A percentile compares a stretch with the other conserved stretches of the same genome.
Conservation (phyloP, 2,329 filamentous ascomycete genomes). For the Bertia moriformis region DNA sequence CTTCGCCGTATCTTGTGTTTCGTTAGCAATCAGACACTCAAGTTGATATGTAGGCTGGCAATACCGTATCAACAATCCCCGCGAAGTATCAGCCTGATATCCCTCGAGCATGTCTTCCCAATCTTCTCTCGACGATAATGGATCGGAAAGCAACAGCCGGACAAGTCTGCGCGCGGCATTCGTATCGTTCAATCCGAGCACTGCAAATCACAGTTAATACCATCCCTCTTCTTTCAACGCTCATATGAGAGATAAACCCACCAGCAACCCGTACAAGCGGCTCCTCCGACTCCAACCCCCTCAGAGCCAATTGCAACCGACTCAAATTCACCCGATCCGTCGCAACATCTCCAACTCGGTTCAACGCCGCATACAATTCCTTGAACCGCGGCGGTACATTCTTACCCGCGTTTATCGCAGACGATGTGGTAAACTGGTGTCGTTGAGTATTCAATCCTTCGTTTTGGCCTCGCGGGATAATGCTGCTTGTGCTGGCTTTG, state of each 20-base stretch:
- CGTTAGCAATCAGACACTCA: slow-evolving; percentile 7
- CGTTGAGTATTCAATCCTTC: slow-evolving; percentile 5
- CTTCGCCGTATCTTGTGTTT: slow-evolving; percentile 43
- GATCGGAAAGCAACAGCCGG: slow-evolving; percentile 32
- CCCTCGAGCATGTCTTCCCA: slow-evolving; percentile 27
- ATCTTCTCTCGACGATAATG: slow-evolving; percentile 18
- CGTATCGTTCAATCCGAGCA: slow-evolving; percentile 32
- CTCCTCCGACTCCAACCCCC: slow-evolving; percentile 36
- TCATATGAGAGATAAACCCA: slow-evolving; percentile 9
- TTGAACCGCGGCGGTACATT: slow-evolving; percentile 33
- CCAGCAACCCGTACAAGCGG: slow-evolving; percentile 40
- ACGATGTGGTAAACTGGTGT: slow-evolving; percentile 25
- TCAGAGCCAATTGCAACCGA: slow-evolving; percentile 40
- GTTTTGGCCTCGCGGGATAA: too few relatives aligned
- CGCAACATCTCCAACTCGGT: slow-evolving; percentile 31
- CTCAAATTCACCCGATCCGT: slow-evolving; percentile 41
- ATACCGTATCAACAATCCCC: slow-evolving; percentile 28
- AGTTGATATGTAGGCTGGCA: slow-evolving; percentile 16
- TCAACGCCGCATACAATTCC: slow-evolving; percentile 35
- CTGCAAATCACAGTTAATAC: slow-evolving; percentile 10
- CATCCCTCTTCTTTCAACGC: background rate
- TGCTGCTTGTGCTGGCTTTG: too few relatives aligned
- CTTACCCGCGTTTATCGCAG: slow-evolving; percentile 34
- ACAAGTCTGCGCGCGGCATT: slow-evolving; percentile 35
- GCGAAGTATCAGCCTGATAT: slow-evolving; percentile 15